These are phyloP conservation scores for Anastatica hierochuntica DNA, from an alignment of 345 rosid genomes.

Conservation along the genomic window DNA sequence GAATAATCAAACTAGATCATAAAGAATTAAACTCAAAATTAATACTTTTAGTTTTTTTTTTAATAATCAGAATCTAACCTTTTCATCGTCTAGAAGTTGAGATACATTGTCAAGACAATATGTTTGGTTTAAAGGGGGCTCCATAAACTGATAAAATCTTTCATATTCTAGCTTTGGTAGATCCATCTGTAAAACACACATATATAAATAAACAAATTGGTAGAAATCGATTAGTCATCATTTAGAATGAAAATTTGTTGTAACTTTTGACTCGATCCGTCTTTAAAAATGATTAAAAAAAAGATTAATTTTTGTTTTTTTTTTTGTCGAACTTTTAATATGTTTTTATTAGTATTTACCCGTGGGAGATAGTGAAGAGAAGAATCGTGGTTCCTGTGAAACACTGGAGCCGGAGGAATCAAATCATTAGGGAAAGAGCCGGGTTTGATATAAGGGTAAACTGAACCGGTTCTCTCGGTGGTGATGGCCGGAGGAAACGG, in stretches of 20 bases:
- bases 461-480: slow-evolving; percentile 16
- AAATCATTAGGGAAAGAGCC: slow-evolving; percentile 31
- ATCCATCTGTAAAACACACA: slow-evolving; percentile 33
- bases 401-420: slow-evolving; percentile 28
- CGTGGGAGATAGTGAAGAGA: slow-evolving; percentile 27
- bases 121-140: slow-evolving; percentile 66
- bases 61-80: slow-evolving; percentile 25
- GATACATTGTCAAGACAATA: slow-evolving; percentile 18
- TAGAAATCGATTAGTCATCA: too few relatives aligned
- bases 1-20: neutral
- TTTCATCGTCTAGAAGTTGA: slow-evolving; percentile 33
- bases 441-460: slow-evolving; percentile 14
- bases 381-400: slow-evolving; percentile 29
- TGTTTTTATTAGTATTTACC: too few relatives aligned
- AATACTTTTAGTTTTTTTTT: too few relatives aligned
- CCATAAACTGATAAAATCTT: slow-evolving; percentile 35
- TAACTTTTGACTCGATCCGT: too few relatives aligned
- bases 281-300: too few relatives aligned
- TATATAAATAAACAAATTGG: neutral
- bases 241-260: too few relatives aligned
- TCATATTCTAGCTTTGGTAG: slow-evolving; percentile 22
- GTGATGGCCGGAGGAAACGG: slow-evolving; percentile 15
- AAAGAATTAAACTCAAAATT: neutral
- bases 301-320: too few relatives aligned
- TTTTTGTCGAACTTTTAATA: too few relatives aligned